These are phyloP conservation scores for Sporisorium sorghi DNA, from an alignment of 1,284 basidiomycete species.

Conservation along the genomic window DNA sequence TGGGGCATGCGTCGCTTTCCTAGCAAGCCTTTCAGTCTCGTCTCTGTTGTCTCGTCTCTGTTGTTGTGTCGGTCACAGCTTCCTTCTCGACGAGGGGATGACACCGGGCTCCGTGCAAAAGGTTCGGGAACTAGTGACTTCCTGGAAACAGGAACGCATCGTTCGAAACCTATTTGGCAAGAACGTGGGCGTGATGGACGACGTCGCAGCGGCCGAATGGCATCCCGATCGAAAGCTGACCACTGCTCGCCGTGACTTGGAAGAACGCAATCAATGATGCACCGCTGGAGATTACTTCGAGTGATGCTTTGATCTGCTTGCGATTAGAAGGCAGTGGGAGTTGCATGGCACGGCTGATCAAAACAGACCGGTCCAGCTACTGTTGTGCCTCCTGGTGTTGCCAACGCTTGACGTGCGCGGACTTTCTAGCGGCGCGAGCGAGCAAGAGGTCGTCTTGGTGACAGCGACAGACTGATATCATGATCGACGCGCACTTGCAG, in stretches of 20 bases:
- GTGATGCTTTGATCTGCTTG: too few species aligned
- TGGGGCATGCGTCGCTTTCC: constrained; percentile 18
- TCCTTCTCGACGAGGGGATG: background rate
- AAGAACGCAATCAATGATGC: too few species aligned
- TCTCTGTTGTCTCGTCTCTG: too few species aligned
- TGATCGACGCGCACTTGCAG: too few species aligned
- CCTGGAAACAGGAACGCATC: background rate
- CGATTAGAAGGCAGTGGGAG: too few species aligned
- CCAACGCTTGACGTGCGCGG: background rate
- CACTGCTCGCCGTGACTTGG: too few species aligned
- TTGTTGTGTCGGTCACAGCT: background rate
- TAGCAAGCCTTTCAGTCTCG: too few species aligned
- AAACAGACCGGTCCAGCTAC: background rate
- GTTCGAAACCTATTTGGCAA: background rate
- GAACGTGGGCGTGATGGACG: background rate
- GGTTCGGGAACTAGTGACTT: background rate
- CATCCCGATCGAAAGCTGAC: too few species aligned
- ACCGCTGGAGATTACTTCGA: too few species aligned
- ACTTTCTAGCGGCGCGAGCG: too few species aligned
- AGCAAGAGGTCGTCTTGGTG: background rate
- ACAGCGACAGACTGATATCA: background rate
- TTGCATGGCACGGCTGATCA: too few species aligned
- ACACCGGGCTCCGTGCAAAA: background rate
- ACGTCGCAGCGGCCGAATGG: too few species aligned
- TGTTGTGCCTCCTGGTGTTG: background rate